Percentiles rank a stretch among this genome's conserved stretches.
phyloP scores from a whole-genome alignment of 2,329 filamentous ascomycete genomes.

The Knufia petricola region DNA sequence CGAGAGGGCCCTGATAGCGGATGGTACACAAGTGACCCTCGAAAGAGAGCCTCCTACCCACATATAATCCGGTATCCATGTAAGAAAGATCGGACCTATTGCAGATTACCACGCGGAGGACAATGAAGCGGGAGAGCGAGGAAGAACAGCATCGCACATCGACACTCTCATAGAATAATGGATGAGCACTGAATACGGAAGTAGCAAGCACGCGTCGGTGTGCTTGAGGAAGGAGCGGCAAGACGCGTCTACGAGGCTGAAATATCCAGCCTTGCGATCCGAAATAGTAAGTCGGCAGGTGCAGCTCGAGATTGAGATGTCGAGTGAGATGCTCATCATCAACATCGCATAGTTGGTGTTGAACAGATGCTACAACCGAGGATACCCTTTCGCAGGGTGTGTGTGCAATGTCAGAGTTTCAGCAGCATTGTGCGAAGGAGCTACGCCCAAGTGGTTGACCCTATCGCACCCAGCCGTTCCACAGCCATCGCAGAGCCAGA shows the following conservation, averaged over 20 bases:
- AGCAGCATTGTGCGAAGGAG: conserved; percentile 12
- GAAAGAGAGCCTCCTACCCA: conserved; percentile 70
- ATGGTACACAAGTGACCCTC: conserved; percentile 71
- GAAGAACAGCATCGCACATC: too few relatives aligned
- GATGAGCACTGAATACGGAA: too few relatives aligned
- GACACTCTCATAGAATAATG: too few relatives aligned
- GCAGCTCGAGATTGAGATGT: background rate
- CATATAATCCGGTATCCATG: conserved; percentile 5
- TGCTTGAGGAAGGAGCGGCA: too few relatives aligned
- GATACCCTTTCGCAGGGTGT: conserved; percentile 39
- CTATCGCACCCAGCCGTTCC: conserved; percentile 47
- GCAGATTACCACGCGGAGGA: too few relatives aligned
- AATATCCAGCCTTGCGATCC: background rate
- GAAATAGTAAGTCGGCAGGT: background rate
- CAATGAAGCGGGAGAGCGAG: too few relatives aligned
- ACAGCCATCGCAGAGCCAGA: conserved; percentile 24
- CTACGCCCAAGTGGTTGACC: conserved; percentile 25
- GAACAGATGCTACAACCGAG: conserved; percentile 56
- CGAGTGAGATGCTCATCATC: background rate
- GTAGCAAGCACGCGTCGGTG: too few relatives aligned
- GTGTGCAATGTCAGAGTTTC: conserved; percentile 13
- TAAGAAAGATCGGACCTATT: too few relatives aligned
- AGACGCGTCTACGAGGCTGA: background rate
- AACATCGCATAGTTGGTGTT: background rate
- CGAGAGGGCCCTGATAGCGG: conserved; percentile 68